Evolutionary conservation across 164 flowering plant species (phyloP), one percentile per base, ranked within the genome.

Genomic region (Chloranthus sessilifolius): DNA sequence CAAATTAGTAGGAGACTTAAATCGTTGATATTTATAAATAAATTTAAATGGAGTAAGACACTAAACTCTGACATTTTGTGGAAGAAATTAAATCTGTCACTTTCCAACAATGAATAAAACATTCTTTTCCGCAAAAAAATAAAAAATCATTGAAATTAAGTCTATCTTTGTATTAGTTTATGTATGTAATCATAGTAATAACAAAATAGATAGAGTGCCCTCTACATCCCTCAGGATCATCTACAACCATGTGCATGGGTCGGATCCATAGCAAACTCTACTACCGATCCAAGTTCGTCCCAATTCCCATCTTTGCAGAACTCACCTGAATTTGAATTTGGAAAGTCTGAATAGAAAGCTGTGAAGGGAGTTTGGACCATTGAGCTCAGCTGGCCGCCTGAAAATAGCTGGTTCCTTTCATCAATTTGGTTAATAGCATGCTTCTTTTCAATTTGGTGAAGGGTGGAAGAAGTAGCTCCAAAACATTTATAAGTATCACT

Each of bases 221-320:
- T n/a, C n/a, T n/a, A n/a, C n/a, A n/a, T n/a, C n/a, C n/a, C n/a
- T n/a, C n/a, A 39, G 7, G 43, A 30, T 7, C 2, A 30, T 34
- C 16, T 20, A 48, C n/a, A 22, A 15, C 20, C 48, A 15, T 29
- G 16, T 30, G 43, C 15, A 23, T 7, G 28, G 27, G 58, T n/a
- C 21, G 58, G 41, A 33, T 43, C 50, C 3, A 53, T 15, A 8
- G 31, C 48, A 23, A 52, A 58, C 37, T 72, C 74, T 24, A 74
- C 71, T 1, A 72, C 63, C 3, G 78, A 57, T 42, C 74, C 53
- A 7, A 80, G 78, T 56, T 80, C 85, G 52, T 80, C 82, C 85
- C 80, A 80, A 39, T 64, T 51, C 29, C 36, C 68, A 25, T 66
- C 39, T 15, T 41, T 44, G 15, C 58, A 44, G 3, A 58, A 38